Evolutionary conservation across 1,284 basidiomycete genomes (phyloP), one percentile per base, ranked within the genome.

Genomic region (Coniophora puteana): DNA sequence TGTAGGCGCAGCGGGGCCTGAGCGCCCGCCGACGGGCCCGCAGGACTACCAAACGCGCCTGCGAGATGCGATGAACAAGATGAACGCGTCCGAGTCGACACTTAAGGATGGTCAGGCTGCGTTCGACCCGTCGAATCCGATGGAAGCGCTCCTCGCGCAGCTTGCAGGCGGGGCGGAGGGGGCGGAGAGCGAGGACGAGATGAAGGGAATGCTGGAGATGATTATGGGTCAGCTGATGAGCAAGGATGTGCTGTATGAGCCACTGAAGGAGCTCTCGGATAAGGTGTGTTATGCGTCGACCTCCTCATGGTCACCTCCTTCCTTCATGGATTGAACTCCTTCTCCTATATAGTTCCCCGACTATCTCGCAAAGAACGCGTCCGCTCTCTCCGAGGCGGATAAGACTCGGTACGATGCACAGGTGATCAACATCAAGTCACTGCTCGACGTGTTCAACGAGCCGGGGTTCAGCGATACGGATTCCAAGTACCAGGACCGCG

Each of bases 151-250:
- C 13, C 62, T 86, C 7, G 55, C 66, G 20, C 67, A 74, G 20
- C 54, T 80, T 4, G 54, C 62, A 23, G 67, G 65, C 17, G 54
- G 58, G 3, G 63, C 59, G 4, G 66, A 61, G 11, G 54, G 46
- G n/a, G 49, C 27, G 16, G 62, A 58, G 14, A 58, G 53, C 4
- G 63, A 58, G 2, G 62, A 58, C 3, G 56, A 63, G 43, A 40
- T 43, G 50, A 52, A 26, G 62, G 61, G 27, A 60, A 68, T 96
- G 51, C 71, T 99, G 17, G 92, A 98, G 61, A 79, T 72, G 28
- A 91, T 98, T 87, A 93, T 95, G 93, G 76, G 79, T 13, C 85
- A 93, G 58, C 73, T 99, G 34, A 93, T 99, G 90, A 85, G 82
- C 61, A 93, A 93, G 59, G 93, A 98, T 2, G 78, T 98, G 8